Percentiles rank a stretch among this genome's conserved stretches.
Evolutionary conservation across 1,284 basidiomycete species (phyloP).

Genomic region (Microbotryum lychnidis-dioicae): DNA sequence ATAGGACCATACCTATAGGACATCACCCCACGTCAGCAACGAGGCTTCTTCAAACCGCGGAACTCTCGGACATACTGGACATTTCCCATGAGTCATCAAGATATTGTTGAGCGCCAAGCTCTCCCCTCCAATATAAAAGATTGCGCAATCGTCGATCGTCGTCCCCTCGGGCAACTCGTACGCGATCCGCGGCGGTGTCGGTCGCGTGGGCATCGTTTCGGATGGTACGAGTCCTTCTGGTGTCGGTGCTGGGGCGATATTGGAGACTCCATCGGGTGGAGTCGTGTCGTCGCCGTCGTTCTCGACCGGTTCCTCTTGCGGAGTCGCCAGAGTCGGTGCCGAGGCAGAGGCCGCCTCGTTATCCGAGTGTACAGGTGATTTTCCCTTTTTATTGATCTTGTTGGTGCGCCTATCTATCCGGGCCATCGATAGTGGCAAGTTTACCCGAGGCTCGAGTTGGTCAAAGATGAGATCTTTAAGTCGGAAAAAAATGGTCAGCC

Average conservation of each 20-base stretch:
- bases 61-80: constrained; percentile 38
- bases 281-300: constrained; percentile 16
- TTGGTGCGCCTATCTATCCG: constrained; percentile 22
- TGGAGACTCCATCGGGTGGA: constrained; percentile 29
- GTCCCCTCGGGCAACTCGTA: constrained; percentile 34
- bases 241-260: constrained; percentile 8
- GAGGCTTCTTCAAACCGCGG: constrained; percentile 33
- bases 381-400: constrained; percentile 21
- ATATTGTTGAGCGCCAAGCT: constrained; percentile 75
- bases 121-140: constrained; percentile 80
- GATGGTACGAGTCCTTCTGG: constrained; percentile 13
- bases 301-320: neutral
- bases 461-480: constrained; percentile 6
- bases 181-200: neutral
- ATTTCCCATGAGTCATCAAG: constrained; percentile 62
- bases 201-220: neutral
- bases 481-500: too few relatives aligned
- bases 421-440: constrained; percentile 6
- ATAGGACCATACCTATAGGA: constrained; percentile 61
- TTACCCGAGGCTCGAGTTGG: neutral
- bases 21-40: constrained; percentile 18
- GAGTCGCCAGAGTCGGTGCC: neutral
- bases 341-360: neutral
- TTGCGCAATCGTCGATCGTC: constrained; percentile 41
- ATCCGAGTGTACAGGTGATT: neutral